Evolutionary conservation across 169 alveolate species (phyloP).

Genomic region (Plasmodium relictum): DNA sequence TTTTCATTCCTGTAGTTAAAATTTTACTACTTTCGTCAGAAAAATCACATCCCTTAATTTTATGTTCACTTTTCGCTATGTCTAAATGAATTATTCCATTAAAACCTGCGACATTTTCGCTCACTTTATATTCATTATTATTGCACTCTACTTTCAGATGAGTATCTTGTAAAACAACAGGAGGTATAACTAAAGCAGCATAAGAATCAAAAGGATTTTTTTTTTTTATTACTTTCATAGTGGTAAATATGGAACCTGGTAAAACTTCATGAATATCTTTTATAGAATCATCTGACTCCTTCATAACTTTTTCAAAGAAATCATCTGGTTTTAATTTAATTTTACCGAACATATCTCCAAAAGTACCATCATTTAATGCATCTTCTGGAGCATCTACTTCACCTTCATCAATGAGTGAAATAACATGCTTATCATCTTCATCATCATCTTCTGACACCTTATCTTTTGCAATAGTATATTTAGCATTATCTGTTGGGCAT

Average conservation of each 20-base stretch:
- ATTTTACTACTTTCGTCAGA: neutral
- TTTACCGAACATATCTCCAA: constrained; percentile 9
- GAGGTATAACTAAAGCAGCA: constrained; percentile 58
- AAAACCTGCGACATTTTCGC: constrained; percentile 30
- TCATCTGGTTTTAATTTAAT: constrained; percentile 14
- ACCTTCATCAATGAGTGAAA: neutral
- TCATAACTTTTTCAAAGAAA: constrained; percentile 20
- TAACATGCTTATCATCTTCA: constrained; percentile 16
- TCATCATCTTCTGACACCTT: constrained; percentile 15
- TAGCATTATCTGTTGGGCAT: constrained; percentile 53
- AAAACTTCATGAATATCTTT: constrained; percentile 2
- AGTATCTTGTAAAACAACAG: constrained; percentile 2
- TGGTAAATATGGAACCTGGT: constrained; percentile 19
- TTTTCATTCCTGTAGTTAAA: neutral
- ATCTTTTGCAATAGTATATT: constrained; percentile 16
- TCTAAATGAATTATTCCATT: constrained; percentile 38
- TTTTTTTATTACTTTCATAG: constrained; percentile 23
- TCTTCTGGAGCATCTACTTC: neutral
- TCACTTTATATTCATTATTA: constrained; percentile 33
- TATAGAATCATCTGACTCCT: neutral
- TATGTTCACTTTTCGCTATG: constrained; percentile 8
- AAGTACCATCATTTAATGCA: constrained; percentile 11
- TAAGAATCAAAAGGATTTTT: constrained; percentile 35
- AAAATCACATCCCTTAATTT: constrained; percentile 71
- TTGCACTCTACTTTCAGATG: constrained; percentile 42